A percentile compares a stretch with the other conserved stretches of the same genome.
Evolutionary conservation across 306 rosid species (phyloP).

Genomic region (Dalbergia cochinchinensis): DNA sequence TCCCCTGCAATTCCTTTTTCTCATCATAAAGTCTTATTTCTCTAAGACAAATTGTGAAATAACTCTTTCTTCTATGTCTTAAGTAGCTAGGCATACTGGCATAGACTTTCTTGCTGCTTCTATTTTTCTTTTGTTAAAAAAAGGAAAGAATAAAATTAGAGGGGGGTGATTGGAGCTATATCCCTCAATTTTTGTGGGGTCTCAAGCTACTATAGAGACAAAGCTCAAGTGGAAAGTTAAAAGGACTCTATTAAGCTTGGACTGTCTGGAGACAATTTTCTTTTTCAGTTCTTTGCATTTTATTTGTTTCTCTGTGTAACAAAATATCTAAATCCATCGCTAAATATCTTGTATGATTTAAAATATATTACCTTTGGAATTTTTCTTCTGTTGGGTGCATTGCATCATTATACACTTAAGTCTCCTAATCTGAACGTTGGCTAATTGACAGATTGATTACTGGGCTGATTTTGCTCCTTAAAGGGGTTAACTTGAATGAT

Average conservation of each 20-base stretch:
- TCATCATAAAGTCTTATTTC: neutral
- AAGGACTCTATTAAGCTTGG: neutral
- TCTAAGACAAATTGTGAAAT: neutral
- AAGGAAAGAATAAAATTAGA: no score
- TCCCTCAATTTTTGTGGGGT: neutral
- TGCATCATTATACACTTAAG: neutral
- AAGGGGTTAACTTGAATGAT: constrained; percentile 63
- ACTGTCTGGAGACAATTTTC: neutral
- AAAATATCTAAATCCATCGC: neutral
- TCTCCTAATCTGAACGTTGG: constrained; percentile 37
- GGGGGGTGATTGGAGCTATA: neutral
- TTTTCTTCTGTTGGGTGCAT: constrained; percentile 17
- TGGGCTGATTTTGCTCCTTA: constrained; percentile 66
- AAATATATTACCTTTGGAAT: neutral
- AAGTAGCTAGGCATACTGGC: neutral
- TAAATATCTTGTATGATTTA: neutral
- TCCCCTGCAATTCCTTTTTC: neutral
- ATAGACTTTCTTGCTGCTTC: neutral
- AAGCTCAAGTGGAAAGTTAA: neutral
- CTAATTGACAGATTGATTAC: constrained; percentile 56
- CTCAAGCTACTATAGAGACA: neutral
- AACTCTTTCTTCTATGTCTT: neutral
- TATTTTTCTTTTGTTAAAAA: no score
- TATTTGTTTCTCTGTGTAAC: neutral
- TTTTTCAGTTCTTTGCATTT: constrained; percentile 1